A percentile compares a stretch with the other conserved stretches of the same genome.
phyloP scores from a whole-genome alignment of 352 stramenopile genomes.

The Phytophthora pisi region DNA sequence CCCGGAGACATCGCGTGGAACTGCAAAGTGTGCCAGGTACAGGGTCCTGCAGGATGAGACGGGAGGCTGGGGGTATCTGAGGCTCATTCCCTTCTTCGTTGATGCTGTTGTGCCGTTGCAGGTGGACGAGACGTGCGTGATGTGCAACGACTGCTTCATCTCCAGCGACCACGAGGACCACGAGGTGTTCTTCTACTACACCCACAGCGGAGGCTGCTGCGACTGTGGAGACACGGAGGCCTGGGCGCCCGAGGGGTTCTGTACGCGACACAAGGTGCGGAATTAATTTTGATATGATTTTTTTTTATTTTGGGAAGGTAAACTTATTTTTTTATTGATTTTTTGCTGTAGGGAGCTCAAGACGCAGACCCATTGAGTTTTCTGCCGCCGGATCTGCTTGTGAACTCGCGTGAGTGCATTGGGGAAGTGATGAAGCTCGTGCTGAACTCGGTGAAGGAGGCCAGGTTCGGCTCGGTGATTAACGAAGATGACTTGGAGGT shows the following conservation, averaged over 20 bases:
- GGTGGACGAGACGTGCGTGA: conserved; percentile 95
- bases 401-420: conserved; percentile 67
- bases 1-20: conserved; percentile 98
- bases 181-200: conserved; percentile 95
- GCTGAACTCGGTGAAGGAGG: conserved; percentile 67
- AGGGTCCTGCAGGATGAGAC: conserved; percentile 12
- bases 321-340: background rate
- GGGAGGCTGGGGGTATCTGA: background rate
- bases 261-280: conserved; percentile 88
- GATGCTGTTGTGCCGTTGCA: conserved; percentile 49
- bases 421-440: conserved; percentile 73
- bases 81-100: conserved; percentile 12
- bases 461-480: conserved; percentile 61
- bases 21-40: conserved; percentile 89
- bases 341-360: conserved; percentile 61
- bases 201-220: conserved; percentile 96
- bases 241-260: conserved; percentile 96
- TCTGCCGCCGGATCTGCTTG: conserved; percentile 57
- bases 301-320: background rate
- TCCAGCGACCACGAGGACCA: conserved; percentile 93
- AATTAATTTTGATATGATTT: background rate
- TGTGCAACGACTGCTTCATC: conserved; percentile 99
- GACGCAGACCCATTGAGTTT: conserved; percentile 69
- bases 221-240: conserved; percentile 98
- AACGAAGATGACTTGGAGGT: conserved; percentile 54